phyloP scores from a whole-genome alignment of 805 yeast species.

The Metschnikowia aberdeeniae region DNA sequence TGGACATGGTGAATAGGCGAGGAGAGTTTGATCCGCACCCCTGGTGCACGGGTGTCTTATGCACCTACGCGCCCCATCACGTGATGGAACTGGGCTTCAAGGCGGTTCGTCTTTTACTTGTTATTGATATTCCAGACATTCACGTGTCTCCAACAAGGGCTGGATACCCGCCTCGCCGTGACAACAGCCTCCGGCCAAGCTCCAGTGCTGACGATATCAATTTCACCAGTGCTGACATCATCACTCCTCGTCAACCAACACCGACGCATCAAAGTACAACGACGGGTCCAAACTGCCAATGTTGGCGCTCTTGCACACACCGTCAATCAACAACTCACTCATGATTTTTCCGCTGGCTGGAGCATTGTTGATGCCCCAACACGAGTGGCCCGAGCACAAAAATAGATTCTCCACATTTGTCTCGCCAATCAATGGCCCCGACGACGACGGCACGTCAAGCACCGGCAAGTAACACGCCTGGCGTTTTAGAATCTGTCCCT shows the following conservation, averaged over 20 bases:
- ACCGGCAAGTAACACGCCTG: constrained; percentile 97
- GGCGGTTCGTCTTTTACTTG: too few relatives aligned
- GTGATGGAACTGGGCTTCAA: too few relatives aligned
- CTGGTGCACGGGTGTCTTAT: too few relatives aligned
- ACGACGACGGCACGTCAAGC: constrained; percentile 82
- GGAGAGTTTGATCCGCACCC: not conserved
- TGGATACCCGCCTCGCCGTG: too few relatives aligned
- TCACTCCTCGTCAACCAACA: constrained; percentile 26
- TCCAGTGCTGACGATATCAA: too few relatives aligned
- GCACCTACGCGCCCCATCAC: too few relatives aligned
- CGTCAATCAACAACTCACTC: constrained; percentile 84
- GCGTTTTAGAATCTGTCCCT: constrained; percentile 71
- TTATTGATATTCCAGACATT: too few relatives aligned
- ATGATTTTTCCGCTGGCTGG: constrained; percentile 94
- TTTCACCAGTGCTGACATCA: too few relatives aligned
- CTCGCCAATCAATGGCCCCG: constrained; percentile 93
- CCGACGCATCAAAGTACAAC: constrained; percentile 75
- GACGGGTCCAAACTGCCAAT: constrained; percentile 82
- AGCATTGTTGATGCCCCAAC: constrained; percentile 98
- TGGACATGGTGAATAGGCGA: not conserved
- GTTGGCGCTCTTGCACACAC: constrained; percentile 72
- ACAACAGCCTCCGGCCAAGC: too few relatives aligned
- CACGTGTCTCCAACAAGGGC: too few relatives aligned
- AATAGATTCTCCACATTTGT: constrained; percentile 78
- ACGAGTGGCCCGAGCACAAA: constrained; percentile 90